Percentiles rank a stretch among this genome's conserved stretches.
phyloP scores from a whole-genome alignment of 1,284 basidiomycete species.

The Cystobasidium slooffiae region DNA sequence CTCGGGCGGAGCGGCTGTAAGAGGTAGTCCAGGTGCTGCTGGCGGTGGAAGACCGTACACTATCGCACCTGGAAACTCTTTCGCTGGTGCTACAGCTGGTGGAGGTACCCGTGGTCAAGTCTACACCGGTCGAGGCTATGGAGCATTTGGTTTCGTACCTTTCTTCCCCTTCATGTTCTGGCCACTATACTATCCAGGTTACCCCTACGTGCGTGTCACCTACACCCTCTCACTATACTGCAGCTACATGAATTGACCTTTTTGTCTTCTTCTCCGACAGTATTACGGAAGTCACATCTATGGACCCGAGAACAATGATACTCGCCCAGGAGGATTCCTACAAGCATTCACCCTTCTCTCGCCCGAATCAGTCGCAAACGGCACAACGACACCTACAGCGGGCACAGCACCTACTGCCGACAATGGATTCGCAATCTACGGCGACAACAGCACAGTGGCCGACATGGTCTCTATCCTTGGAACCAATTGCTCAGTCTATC shows the following conservation, averaged over 20 bases:
- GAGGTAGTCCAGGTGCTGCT: slow-evolving; percentile 22
- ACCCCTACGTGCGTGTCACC: slow-evolving; percentile 16
- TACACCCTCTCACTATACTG: no score
- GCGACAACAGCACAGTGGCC: slow-evolving; percentile 41
- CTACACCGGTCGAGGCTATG: slow-evolving; percentile 32
- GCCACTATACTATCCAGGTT: slow-evolving; percentile 21
- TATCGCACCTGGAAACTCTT: slow-evolving; percentile 24
- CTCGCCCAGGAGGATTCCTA: slow-evolving; percentile 42
- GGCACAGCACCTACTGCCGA: slow-evolving; percentile 14
- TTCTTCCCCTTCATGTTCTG: slow-evolving; percentile 45
- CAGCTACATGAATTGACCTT: not conserved
- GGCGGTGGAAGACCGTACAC: slow-evolving; percentile 35
- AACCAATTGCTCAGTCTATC: slow-evolving; percentile 23
- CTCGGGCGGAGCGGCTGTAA: slow-evolving; percentile 26
- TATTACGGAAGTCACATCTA: slow-evolving; percentile 41
- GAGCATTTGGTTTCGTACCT: slow-evolving; percentile 25
- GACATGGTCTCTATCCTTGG: slow-evolving; percentile 42
- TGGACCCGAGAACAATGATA: slow-evolving; percentile 36
- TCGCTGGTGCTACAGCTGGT: slow-evolving; percentile 42
- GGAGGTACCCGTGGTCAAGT: slow-evolving; percentile 38
- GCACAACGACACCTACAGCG: slow-evolving; percentile 8
- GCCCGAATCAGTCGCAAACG: not conserved
- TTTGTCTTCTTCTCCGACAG: not conserved
- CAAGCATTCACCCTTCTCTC: slow-evolving; percentile 39
- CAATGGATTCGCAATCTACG: slow-evolving; percentile 45